Percentiles rank a stretch among this genome's conserved stretches.
Evolutionary conservation across 768 basidiomycete species (phyloP).

Genomic region (Lactifluus rugatus): DNA sequence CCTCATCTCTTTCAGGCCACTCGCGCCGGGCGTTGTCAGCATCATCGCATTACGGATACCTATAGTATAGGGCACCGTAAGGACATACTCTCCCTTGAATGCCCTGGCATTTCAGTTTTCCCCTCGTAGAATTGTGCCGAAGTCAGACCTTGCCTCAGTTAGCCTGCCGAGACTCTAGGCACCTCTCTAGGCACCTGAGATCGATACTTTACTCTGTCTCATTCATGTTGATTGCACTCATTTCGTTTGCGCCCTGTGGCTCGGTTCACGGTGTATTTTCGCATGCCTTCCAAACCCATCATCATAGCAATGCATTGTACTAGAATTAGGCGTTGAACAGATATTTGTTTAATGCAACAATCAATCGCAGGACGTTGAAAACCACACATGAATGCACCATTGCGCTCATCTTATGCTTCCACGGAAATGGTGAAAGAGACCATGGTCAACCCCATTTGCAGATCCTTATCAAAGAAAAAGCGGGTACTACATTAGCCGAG

Average conservation of each 20-base stretch:
- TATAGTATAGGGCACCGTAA: neutral
- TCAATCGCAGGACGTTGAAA: neutral
- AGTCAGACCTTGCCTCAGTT: neutral
- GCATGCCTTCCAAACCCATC: neutral
- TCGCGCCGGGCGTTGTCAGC: neutral
- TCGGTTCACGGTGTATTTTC: neutral
- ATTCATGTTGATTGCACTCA: neutral
- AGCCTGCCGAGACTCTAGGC: neutral
- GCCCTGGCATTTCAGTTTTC: neutral
- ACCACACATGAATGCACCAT: neutral
- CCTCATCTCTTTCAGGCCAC: neutral
- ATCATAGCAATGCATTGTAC: neutral
- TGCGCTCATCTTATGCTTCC: neutral
- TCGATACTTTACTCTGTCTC: neutral
- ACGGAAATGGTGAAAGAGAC: no score
- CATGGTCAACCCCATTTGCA: no score
- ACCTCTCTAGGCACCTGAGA: neutral
- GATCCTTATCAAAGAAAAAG: no score
- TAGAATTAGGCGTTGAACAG: neutral
- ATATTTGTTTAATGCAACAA: neutral
- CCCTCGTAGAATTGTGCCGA: neutral
- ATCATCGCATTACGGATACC: neutral
- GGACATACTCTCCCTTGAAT: neutral
- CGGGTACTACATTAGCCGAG: no score
- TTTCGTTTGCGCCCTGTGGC: neutral